Evolutionary conservation across 129 eudicot species (phyloP).

Genomic region (Centrapalus pauciflorus): DNA sequence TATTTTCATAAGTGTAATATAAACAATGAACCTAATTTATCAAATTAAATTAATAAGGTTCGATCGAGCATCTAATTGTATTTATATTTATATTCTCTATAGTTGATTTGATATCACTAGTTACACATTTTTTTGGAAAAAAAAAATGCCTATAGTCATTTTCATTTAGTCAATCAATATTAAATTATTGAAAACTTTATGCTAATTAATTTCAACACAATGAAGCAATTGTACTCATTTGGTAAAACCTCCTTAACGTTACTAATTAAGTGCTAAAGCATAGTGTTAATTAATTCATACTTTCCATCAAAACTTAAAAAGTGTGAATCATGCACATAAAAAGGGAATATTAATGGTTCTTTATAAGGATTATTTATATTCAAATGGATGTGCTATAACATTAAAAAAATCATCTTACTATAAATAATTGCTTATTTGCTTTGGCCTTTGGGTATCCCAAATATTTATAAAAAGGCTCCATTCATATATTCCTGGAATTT

Average conservation of each 20-base stretch:
- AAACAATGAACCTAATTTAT: background rate
- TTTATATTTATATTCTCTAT: background rate
- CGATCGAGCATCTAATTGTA: too few relatives aligned
- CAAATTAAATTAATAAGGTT: background rate
- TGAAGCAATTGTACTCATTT: slow-evolving; percentile 10
- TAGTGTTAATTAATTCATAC: background rate
- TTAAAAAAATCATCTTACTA: background rate
- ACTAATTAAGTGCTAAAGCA: background rate
- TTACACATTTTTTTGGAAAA: background rate
- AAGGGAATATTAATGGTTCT: background rate
- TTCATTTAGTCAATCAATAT: background rate
- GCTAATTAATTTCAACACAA: background rate
- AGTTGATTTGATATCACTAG: slow-evolving; percentile 26
- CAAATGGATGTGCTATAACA: background rate
- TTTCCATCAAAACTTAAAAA: background rate
- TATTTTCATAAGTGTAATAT: background rate
- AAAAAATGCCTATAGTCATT: background rate
- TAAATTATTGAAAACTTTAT: background rate
- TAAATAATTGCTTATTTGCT: too few relatives aligned
- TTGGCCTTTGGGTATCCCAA: background rate
- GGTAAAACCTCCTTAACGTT: background rate
- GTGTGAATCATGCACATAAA: background rate
- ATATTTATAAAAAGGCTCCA: background rate
- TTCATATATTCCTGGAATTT: background rate
- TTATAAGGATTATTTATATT: background rate